Evolutionary conservation across 2,329 filamentous ascomycete genomes (phyloP), one percentile per base, ranked within the genome.

Genomic region (Pseudogymnoascus sp.): DNA sequence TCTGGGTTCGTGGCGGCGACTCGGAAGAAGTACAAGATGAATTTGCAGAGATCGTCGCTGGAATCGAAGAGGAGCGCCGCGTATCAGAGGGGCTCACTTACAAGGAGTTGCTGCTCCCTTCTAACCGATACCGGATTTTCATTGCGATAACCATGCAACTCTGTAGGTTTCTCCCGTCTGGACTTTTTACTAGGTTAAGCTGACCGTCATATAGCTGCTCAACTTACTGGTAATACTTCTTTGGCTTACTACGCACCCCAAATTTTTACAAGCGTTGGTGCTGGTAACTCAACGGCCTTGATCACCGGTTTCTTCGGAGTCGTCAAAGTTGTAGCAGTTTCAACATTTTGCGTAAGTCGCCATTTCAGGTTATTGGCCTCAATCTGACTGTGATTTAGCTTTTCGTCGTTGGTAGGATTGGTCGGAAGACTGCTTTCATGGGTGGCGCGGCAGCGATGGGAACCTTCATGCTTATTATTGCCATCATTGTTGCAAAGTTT

Each of bases 301-400:
- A 74, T 82, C 59, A 81, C 77, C 1, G 80, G 79, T 8, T 80
- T 81, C 69, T 82, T 82, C 44, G 79, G 79, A 2, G 70, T 80
- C 6, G 76, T 80, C 63, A 82, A 82, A 68, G 77, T 81, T 24
- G 71, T 79, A 0, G 77, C 78, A 33, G 44, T 54, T 31, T 54
- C 44, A 3, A 54, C 26, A 8, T 54, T 54, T 3, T 78, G 78
- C 44, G 62, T 72, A 59, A 40, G 57, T 40, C 33, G 8, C 10
- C 24, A 11, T 13, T 3, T 3, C 33, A 7, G 21, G 3, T 29
- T 26, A n/a, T n/a, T 40, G 17, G 10, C 31, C n/a, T 13, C 4
- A 13, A 26, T 58, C 29, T 9, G 73, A 75, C 63, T 33, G 9
- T 50, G n/a, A 1, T 81, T 80, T 67, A 72, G 8, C 66, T 80